Base-by-base conservation (phyloP, 2,329 filamentous ascomycete genomes). In the Fusarium sp. region DNA sequence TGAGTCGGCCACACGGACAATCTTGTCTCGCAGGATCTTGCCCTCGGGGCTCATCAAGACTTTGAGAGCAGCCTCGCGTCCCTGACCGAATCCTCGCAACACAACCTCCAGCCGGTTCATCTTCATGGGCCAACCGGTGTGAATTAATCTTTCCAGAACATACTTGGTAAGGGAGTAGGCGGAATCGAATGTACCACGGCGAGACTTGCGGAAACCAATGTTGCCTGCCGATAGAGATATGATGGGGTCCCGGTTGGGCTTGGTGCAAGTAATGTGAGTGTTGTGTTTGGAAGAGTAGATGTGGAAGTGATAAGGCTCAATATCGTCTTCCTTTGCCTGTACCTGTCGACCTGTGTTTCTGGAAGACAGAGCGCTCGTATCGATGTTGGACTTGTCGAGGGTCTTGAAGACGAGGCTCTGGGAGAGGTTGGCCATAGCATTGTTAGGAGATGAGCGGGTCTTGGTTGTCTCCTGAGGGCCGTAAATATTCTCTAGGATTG, bases 261-360 rank as follows among this genome's bases (percentile, higher is more conserved):
- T 90, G 22, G 94, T 93, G 70, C 97, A 87, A 2, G 94, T 97
- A 74, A 99, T 87, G 80, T 98, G 93, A 20, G 93, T 96, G 83
- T 99, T 99, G 87, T 97, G 96, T 82, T 93, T 96, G 78, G 92
- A 90, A 28, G 91, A 83, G 81, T 89, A 95, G 78, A 99, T 84
- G 82, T 97, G 93, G 68, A 99, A 86, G 78, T 97, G 93, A 82
- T 93, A 93, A 4, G 92, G 90, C 75, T 91, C 87, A 37, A 82
- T 67, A 15, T 78, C 71, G 50, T 82, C 75, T 44, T 83, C 80
- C 45, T 72, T 76, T 40, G 70, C 59, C 54, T 77, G 63, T 9
- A 65, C 55, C 5, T 68, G 52, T 44, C 71, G 67, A 43, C 61
- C 46, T 10, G 54, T 44, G 43, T 55, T 58, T 60, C 72, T 73